These are phyloP conservation scores for Fusarium odoratissimum DNA, from an alignment of 2,329 filamentous ascomycete genomes.

Conservation along the genomic window DNA sequence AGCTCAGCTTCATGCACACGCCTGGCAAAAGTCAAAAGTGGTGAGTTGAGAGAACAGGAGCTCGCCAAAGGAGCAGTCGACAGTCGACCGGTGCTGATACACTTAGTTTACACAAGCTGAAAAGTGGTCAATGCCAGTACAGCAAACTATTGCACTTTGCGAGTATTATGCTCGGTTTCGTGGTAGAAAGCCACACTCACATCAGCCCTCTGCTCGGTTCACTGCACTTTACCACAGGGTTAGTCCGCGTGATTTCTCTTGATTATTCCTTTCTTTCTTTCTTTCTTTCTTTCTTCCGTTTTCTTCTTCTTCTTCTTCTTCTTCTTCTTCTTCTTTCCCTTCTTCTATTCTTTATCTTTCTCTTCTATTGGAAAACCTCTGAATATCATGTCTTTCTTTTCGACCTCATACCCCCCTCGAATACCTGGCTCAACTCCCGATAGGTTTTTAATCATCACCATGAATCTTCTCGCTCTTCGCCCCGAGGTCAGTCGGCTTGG, in stretches of 20 bases:
- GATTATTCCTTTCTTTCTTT: not conserved
- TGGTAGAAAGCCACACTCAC: conserved; percentile 60
- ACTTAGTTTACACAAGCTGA: conserved; percentile 53
- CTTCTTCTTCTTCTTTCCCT: not conserved
- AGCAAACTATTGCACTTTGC: conserved; percentile 66
- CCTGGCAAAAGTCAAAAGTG: conserved; percentile 61
- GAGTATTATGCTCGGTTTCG: conserved; percentile 67
- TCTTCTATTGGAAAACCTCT: conserved; percentile 43
- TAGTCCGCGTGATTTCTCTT: conserved; percentile 51
- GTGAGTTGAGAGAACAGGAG: conserved; percentile 54
- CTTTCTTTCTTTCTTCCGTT: no score
- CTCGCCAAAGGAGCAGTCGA: not conserved
- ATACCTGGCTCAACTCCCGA: conserved; percentile 47
- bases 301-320: not conserved
- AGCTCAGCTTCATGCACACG: conserved; percentile 62
- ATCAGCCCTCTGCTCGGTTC: conserved; percentile 62
- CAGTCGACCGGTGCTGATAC: conserved; percentile 32
- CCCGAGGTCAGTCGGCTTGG: conserved; percentile 56
- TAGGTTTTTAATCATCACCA: conserved; percentile 55
- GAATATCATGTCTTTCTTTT: conserved; percentile 47
- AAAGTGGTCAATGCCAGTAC: conserved; percentile 62
- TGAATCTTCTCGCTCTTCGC: conserved; percentile 40
- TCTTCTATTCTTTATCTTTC: conserved; percentile 36
- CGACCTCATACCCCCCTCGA: conserved; percentile 2
- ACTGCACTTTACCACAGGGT: conserved; percentile 65